A percentile compares a stretch with the other conserved stretches of the same genome.
phyloP scores from a whole-genome alignment of 345 rosid species.

The Syzygium aqueum region DNA sequence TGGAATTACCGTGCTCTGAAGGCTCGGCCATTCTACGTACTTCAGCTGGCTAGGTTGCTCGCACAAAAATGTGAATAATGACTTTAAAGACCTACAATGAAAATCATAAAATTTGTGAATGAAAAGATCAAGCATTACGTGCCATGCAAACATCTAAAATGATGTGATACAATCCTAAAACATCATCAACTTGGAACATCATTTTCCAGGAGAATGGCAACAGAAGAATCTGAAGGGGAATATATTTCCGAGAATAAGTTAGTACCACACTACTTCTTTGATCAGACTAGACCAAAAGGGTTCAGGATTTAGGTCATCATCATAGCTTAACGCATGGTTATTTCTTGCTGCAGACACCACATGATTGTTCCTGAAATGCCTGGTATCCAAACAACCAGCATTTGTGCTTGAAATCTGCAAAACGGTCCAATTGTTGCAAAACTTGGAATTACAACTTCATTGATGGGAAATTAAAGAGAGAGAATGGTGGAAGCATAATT shows the following conservation, averaged over 20 bases:
- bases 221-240: not conserved
- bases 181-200: not conserved
- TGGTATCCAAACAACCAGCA: not conserved
- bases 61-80: not conserved
- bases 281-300: not conserved
- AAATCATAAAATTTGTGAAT: not conserved
- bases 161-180: not conserved
- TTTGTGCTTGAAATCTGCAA: not conserved
- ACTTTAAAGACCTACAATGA: not conserved
- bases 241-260: not conserved
- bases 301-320: not conserved
- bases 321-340: not conserved
- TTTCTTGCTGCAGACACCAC: conserved; percentile 20
- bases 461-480: not conserved
- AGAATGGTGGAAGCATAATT: not conserved
- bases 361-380: not conserved
- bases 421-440: not conserved
- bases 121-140: not conserved
- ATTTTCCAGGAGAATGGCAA: not conserved
- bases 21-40: conserved; percentile 1
- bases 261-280: not conserved
- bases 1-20: not conserved
- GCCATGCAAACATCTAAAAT: not conserved
- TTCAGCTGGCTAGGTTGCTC: conserved; percentile 4
- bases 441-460: not conserved